These are phyloP conservation scores for Lathyrus sativus DNA, from an alignment of 306 rosid genomes.

Conservation along the genomic window DNA sequence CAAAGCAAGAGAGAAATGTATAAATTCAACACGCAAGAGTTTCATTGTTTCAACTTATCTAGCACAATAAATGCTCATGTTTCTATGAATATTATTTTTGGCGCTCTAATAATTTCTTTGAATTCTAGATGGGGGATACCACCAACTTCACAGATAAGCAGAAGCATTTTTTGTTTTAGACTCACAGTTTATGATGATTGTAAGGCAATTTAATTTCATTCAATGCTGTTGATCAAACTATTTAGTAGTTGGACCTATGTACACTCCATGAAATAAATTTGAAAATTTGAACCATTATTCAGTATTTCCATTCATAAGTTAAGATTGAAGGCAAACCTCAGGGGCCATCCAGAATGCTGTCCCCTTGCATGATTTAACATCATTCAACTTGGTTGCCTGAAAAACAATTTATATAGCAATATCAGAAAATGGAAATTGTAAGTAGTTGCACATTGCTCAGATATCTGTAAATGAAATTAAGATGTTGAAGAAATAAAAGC, in stretches of 20 bases:
- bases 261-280: conserved; percentile 19
- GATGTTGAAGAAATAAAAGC: background rate
- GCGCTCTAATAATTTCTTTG: conserved; percentile 11
- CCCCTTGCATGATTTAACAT: conserved; percentile 78
- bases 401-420: conserved; percentile 32
- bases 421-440: conserved; percentile 33
- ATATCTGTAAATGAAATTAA: conserved; percentile 31
- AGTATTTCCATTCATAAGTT: conserved; percentile 19
- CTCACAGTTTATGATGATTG: background rate
- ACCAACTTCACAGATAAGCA: conserved; percentile 15
- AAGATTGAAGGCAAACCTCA: conserved; percentile 71
- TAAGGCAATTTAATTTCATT: conserved; percentile 12
- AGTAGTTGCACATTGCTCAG: conserved; percentile 20
- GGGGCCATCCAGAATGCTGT: conserved; percentile 99
- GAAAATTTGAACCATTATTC: conserved; percentile 8
- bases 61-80: background rate
- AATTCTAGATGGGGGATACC: conserved; percentile 14
- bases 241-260: conserved; percentile 18
- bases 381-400: conserved; percentile 82
- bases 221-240: conserved; percentile 25
- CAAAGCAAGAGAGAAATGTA: background rate
- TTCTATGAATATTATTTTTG: background rate
- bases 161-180: conserved; percentile 22
- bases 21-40: background rate
- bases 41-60: background rate